phyloP scores from a whole-genome alignment of 192 early-diverging fungal species.

The Diversispora eburnea region DNA sequence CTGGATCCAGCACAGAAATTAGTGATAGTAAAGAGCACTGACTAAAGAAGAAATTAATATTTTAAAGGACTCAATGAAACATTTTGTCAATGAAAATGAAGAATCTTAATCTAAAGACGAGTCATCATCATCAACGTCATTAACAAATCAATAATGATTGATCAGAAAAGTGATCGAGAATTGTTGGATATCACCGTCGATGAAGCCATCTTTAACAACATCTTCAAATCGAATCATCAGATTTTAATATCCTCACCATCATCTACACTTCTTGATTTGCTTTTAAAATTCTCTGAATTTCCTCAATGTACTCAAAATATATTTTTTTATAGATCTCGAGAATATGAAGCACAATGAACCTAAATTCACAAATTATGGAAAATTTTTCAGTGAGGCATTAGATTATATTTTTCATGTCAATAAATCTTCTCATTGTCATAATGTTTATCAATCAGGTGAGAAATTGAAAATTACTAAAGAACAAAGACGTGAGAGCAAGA shows the following conservation, averaged over 20 bases:
- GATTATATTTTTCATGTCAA: conserved; percentile 16
- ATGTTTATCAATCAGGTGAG: too few relatives aligned
- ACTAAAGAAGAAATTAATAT: not conserved
- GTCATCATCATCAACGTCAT: not conserved
- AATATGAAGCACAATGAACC: conserved; percentile 8
- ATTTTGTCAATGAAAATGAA: not conserved
- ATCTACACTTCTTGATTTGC: not conserved
- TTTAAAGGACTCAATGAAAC: conserved; percentile 11
- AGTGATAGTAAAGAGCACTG: not conserved
- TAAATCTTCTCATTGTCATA: too few relatives aligned
- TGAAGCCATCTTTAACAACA: not conserved
- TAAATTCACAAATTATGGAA: conserved; percentile 14
- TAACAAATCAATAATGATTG: not conserved
- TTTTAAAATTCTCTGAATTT: conserved; percentile 2
- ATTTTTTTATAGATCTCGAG: conserved; percentile 7
- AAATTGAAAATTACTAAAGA: too few relatives aligned
- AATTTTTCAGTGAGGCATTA: conserved; percentile 4
- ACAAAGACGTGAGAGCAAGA: too few relatives aligned
- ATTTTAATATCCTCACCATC: not conserved
- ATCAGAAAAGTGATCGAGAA: too few relatives aligned
- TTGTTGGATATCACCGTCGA: not conserved
- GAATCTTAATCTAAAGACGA: not conserved
- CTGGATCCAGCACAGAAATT: conserved; percentile 15
- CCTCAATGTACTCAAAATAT: conserved; percentile 19
- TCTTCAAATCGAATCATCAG: not conserved